Evolutionary conservation across 768 basidiomycete species (phyloP).

Genomic region (Roridomyces roridus): DNA sequence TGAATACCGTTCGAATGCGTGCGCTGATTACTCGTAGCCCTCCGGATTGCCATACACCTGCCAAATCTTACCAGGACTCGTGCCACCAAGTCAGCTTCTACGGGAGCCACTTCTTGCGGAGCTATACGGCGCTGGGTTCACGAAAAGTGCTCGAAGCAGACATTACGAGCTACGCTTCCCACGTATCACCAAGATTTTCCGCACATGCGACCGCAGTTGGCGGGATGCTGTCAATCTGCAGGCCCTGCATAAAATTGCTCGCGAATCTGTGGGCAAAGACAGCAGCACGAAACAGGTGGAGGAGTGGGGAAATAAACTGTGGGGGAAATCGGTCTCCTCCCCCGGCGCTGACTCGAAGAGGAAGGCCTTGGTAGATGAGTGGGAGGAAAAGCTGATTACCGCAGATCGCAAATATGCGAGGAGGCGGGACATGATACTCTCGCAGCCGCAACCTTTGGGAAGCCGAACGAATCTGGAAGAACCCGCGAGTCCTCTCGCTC

Average conservation of each 20-base stretch:
- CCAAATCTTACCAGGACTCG: constrained; percentile 51
- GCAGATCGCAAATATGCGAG: constrained; percentile 25
- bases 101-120: constrained; percentile 70
- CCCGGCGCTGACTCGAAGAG: constrained; percentile 46
- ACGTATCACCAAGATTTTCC: constrained; percentile 73
- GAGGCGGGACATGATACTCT: constrained; percentile 1
- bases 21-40: constrained; percentile 22
- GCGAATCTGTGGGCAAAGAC: constrained; percentile 60
- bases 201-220: constrained; percentile 70
- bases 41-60: constrained; percentile 60
- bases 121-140: constrained; percentile 84
- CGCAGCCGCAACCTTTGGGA: not conserved
- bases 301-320: constrained; percentile 45
- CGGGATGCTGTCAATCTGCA: constrained; percentile 55
- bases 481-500: too few relatives aligned
- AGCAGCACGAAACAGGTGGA: constrained; percentile 53
- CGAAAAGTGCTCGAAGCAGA: constrained; percentile 62
- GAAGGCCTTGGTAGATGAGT: constrained; percentile 43
- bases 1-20: not conserved
- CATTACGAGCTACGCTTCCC: constrained; percentile 88
- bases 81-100: constrained; percentile 63
- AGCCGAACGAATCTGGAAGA: constrained; percentile 8
- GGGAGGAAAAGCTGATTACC: constrained; percentile 47
- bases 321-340: constrained; percentile 43
- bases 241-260: constrained; percentile 61